Evolutionary conservation across 176 grass and related monocot species (phyloP).

Genomic region (Chrysopogon serrulatus): DNA sequence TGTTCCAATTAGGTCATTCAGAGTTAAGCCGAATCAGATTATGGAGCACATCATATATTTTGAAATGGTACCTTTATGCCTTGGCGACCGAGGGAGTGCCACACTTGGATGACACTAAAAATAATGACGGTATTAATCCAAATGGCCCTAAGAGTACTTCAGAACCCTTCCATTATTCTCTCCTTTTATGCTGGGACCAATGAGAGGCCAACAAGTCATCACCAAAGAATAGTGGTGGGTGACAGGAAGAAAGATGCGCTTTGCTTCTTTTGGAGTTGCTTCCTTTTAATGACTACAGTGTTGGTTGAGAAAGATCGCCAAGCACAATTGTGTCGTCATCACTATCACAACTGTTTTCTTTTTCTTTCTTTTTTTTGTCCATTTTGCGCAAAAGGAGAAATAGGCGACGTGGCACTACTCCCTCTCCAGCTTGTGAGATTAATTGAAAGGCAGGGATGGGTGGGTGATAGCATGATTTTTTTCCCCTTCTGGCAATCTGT

Average conservation of each 20-base stretch:
- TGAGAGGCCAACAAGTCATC: constrained; percentile 28
- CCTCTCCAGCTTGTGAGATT: not conserved
- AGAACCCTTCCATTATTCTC: not conserved
- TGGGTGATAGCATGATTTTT: not conserved
- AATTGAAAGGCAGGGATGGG: not conserved
- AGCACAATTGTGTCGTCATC: constrained; percentile 4
- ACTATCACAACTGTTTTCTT: not conserved
- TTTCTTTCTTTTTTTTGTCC: not conserved
- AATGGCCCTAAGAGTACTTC: not conserved
- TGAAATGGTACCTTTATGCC: not conserved
- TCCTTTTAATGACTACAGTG: not conserved
- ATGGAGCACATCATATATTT: not conserved
- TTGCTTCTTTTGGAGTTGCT: not conserved
- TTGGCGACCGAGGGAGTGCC: not conserved
- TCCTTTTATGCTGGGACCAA: not conserved
- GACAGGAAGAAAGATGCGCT: not conserved
- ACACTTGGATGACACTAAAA: not conserved
- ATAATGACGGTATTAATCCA: not conserved
- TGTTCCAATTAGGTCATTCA: no score
- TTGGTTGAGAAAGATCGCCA: not conserved
- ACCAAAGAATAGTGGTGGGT: not conserved
- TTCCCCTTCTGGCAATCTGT: not conserved
- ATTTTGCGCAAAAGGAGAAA: not conserved
- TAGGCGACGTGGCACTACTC: constrained; percentile 4
- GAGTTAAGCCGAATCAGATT: no score